These are phyloP conservation scores for Usnea hakonensis DNA, from an alignment of 495 filamentous ascomycete genomes.

Conservation along the genomic window DNA sequence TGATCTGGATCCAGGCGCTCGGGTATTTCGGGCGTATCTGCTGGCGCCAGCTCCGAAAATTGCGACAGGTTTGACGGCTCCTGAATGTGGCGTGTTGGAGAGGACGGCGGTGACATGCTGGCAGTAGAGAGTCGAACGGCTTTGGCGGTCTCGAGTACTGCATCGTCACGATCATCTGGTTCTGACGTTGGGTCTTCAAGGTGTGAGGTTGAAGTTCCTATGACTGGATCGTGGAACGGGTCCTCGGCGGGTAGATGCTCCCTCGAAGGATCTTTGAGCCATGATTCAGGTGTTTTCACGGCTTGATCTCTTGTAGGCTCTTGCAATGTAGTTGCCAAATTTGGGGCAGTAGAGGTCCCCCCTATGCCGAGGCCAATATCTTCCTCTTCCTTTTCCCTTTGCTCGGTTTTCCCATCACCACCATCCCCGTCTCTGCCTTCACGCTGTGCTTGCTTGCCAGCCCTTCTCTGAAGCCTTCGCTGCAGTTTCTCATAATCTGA, in stretches of 20 bases:
- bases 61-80: slow-evolving; percentile 49
- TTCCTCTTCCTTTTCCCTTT: slow-evolving; percentile 1
- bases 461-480: slow-evolving; percentile 57
- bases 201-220: slow-evolving; percentile 22
- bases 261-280: slow-evolving; percentile 23
- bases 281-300: slow-evolving; percentile 24
- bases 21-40: slow-evolving; percentile 41
- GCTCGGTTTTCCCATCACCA: slow-evolving; percentile 16
- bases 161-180: slow-evolving; percentile 33
- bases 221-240: slow-evolving; percentile 25
- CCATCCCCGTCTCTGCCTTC: slow-evolving; percentile 33
- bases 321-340: slow-evolving; percentile 9
- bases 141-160: slow-evolving; percentile 38
- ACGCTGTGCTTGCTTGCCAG: slow-evolving; percentile 52
- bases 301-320: slow-evolving; percentile 17
- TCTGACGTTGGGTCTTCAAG: slow-evolving; percentile 29
- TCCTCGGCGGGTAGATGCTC: slow-evolving; percentile 15
- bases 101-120: slow-evolving; percentile 49
- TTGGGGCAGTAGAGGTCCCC: slow-evolving; percentile 2
- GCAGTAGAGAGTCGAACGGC: slow-evolving; percentile 44
- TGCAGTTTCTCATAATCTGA: slow-evolving; percentile 64
- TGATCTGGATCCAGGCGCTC: slow-evolving; percentile 32
- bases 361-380: slow-evolving; percentile 12
- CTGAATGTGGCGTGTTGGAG: slow-evolving; percentile 44
- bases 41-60: slow-evolving; percentile 40